Conservation (phyloP, 768 basidiomycete species). For the Pilatotrama ljubarskyi region DNA sequence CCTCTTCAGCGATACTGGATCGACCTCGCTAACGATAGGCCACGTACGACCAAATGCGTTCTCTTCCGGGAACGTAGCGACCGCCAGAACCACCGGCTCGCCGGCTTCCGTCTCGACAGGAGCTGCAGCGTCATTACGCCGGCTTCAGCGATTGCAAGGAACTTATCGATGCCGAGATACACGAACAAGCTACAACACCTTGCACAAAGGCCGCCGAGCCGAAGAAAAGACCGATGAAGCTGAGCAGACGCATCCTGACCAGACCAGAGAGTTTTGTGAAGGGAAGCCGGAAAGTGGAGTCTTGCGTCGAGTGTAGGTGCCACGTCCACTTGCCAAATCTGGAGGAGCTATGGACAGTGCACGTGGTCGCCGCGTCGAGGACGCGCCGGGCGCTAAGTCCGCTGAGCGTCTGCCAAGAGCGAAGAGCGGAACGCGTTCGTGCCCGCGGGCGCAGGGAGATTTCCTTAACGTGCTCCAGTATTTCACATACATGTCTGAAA, state of each 20-base stretch:
- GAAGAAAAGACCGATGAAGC: constrained; percentile 30
- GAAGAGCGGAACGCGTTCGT: too few species aligned
- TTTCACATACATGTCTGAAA: too few species aligned
- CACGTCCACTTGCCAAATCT: constrained; percentile 25
- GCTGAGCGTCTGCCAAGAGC: too few species aligned
- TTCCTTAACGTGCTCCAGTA: too few species aligned
- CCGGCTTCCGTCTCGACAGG: constrained; percentile 31
- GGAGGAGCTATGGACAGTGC: not conserved
- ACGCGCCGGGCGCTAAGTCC: not conserved
- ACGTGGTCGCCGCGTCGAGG: constrained; percentile 21
- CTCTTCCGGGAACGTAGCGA: constrained; percentile 64
- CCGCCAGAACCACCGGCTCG: constrained; percentile 55
- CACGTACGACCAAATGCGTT: constrained; percentile 78
- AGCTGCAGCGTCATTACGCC: constrained; percentile 16
- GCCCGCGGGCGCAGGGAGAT: too few species aligned
- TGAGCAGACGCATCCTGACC: constrained; percentile 37
- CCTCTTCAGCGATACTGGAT: not conserved
- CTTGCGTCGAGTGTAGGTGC: constrained; percentile 14
- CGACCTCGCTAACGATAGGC: not conserved
- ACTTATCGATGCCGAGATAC: not conserved
- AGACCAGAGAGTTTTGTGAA: constrained; percentile 11
- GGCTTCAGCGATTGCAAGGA: not conserved
- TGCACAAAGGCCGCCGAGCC: constrained; percentile 32
- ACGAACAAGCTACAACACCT: constrained; percentile 33
- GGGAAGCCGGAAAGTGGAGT: constrained; percentile 2